Conservation (phyloP, 2,329 filamentous ascomycete species). For the Cadophora malorum region DNA sequence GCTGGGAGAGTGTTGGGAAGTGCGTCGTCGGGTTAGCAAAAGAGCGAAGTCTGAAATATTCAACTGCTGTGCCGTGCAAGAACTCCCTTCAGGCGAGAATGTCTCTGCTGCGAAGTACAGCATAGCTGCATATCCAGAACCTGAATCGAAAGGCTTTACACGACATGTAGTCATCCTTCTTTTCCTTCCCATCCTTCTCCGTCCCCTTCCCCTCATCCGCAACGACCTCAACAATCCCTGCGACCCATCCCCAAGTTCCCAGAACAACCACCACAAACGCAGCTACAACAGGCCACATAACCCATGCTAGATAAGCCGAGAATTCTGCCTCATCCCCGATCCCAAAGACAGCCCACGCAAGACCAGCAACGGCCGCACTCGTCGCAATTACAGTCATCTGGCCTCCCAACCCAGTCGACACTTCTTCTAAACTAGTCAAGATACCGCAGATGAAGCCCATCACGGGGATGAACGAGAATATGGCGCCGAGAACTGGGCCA, state of each 20-base stretch:
- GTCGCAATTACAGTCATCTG: background rate
- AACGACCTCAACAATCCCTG: background rate
- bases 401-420: background rate
- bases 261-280: background rate
- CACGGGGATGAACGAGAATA: background rate
- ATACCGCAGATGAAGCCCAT: background rate
- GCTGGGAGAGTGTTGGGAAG: background rate
- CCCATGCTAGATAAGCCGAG: background rate
- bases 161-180: background rate
- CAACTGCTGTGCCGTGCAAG: no score
- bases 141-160: background rate
- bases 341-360: slow-evolving; percentile 3
- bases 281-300: background rate
- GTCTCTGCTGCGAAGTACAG: background rate
- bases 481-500: background rate
- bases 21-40: background rate
- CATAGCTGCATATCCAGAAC: background rate
- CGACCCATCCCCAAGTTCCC: background rate
- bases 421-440: background rate
- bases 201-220: background rate
- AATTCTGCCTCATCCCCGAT: background rate
- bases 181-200: background rate
- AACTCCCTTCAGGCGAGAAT: no score
- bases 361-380: background rate
- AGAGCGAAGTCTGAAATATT: no score